Evolutionary conservation across 2,329 filamentous ascomycete species (phyloP), one percentile per base, ranked within the genome.

Genomic region (Fusarium veterinarium): DNA sequence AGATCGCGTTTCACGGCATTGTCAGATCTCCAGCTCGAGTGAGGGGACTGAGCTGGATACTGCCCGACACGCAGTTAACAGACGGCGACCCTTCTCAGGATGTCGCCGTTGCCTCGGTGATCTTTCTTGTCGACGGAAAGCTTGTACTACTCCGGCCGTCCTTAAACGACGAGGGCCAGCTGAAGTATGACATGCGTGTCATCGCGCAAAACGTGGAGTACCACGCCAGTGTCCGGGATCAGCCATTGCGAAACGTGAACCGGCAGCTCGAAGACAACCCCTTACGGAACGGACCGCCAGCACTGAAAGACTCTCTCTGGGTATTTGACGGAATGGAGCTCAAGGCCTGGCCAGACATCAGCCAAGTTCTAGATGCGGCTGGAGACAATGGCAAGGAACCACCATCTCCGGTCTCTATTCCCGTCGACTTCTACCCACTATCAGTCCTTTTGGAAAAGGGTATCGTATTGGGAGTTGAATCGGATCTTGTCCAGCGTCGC

Each of bases 131-230:
- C 4, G 96, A 99, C 79, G 96, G 95, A 35, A 99, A 99, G 80
- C 89, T 99, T 25, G 96, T 98, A 16, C 85, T 98, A 41, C 87
- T 99, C 53, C 94, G 97, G 73, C 95, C 96, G 3, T 95, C 94
- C 1, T 86, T 94, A 9, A 95, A 93, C 57, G 93, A 93, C 53
- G 90, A 92, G 46, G 93, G 93, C 9, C 92, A 95, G 75, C 87
- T 98, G 57, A 98, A 98, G 84, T 99, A 99, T 79, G 95, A 98
- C 79, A 99, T 99, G 96, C 92, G 95, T 14, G 92, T 98, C 66
- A 92, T 99, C 79, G 95, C 95, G 17, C 94, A 98, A 77, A 97
- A 97, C 77, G 95, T 98, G 44, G 96, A 99, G 80, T 98, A 96
- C 77, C 98, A 97, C 80, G 92, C 92, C 60, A 90, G 96, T 76